phyloP scores from a whole-genome alignment of 164 flowering plant species.

The Paratinospora sagittata region DNA sequence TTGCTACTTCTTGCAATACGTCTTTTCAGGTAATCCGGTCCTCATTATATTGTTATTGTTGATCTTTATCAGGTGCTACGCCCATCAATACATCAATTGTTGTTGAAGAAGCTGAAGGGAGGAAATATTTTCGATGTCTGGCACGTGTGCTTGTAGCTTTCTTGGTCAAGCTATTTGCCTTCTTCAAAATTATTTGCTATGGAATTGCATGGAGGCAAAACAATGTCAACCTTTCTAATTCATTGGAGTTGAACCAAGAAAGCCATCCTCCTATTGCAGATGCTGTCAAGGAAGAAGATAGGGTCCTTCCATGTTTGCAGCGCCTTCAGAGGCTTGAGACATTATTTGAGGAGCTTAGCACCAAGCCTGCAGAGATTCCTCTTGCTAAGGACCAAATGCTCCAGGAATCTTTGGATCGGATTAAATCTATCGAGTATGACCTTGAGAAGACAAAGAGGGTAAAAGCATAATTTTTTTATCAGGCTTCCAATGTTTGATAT shows the following conservation, averaged over 20 bases:
- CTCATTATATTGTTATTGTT: neutral
- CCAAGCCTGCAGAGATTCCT: conserved; percentile 66
- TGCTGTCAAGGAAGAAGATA: conserved; percentile 34
- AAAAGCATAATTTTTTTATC: conserved; percentile 15
- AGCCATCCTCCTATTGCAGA: conserved; percentile 23
- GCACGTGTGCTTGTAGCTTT: conserved; percentile 15
- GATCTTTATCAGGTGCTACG: conserved; percentile 23
- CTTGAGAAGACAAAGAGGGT: conserved; percentile 87
- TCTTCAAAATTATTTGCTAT: conserved; percentile 17
- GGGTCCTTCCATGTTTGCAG: conserved; percentile 51
- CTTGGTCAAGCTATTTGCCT: conserved; percentile 20
- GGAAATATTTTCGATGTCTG: conserved; percentile 18
- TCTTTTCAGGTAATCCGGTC: neutral
- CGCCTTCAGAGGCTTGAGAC: conserved; percentile 81
- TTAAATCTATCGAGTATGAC: conserved; percentile 73
- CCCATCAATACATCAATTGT: conserved; percentile 17
- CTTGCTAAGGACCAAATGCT: conserved; percentile 70
- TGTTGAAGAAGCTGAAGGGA: conserved; percentile 26
- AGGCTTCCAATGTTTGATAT: neutral
- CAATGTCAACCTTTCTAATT: conserved; percentile 4
- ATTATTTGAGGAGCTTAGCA: conserved; percentile 44
- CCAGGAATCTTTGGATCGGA: conserved; percentile 69
- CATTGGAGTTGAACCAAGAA: conserved; percentile 9
- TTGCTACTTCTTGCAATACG: neutral
- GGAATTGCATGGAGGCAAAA: conserved; percentile 13